Evolutionary conservation across 106 monocot species (phyloP).

Genomic region (Phalaenopsis equestris): DNA sequence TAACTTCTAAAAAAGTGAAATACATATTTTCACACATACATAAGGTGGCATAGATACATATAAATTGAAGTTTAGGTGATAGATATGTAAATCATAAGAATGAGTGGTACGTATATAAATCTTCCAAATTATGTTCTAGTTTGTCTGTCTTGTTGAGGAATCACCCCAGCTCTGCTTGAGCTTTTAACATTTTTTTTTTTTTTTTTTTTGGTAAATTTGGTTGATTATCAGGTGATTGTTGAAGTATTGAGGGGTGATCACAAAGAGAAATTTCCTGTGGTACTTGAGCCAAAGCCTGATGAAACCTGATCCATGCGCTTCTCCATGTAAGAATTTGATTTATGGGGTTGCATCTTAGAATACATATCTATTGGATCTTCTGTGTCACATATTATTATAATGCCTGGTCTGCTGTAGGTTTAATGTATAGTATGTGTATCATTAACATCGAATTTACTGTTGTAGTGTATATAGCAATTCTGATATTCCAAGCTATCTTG

Average conservation of each 20-base stretch:
- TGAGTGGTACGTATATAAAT: too few relatives aligned
- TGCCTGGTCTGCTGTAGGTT: background rate
- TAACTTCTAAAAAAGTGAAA: too few relatives aligned
- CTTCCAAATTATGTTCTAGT: background rate
- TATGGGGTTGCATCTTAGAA: background rate
- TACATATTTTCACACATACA: too few relatives aligned
- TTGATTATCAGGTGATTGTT: constrained; percentile 47
- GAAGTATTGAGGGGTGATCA: constrained; percentile 88
- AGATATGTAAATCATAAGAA: too few relatives aligned
- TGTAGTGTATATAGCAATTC: background rate
- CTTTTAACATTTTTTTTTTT: background rate
- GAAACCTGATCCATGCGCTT: constrained; percentile 30
- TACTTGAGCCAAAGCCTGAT: constrained; percentile 91
- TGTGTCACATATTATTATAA: background rate
- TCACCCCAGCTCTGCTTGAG: background rate
- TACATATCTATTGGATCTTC: background rate
- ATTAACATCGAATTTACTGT: background rate
- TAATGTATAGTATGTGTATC: background rate
- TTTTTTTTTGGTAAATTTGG: background rate
- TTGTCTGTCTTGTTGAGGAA: background rate
- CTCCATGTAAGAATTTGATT: too few relatives aligned
- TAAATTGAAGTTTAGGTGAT: too few relatives aligned
- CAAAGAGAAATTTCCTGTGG: constrained; percentile 87
- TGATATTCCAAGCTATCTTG: background rate
- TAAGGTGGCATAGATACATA: too few relatives aligned